Base-by-base conservation (phyloP, 1,284 basidiomycete genomes). In the Sparassis latifolia region DNA sequence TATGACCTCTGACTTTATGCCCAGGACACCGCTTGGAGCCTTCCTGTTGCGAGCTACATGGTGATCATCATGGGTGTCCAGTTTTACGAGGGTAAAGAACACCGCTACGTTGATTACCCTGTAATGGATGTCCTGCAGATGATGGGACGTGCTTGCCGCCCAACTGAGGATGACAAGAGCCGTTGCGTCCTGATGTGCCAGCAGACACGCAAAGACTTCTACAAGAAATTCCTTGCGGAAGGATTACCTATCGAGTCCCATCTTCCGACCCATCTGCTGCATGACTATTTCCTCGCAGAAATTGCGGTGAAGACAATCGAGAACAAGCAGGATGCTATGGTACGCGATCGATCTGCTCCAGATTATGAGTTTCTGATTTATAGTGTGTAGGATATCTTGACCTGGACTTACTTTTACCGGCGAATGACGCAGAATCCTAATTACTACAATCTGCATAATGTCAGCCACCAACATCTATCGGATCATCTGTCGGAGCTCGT, bases 21-120 rank as follows among this genome's bases (percentile, higher is more conserved):
- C 12, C 54, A 92, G 86, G 96, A 98, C 62, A 92, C 90, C 0
- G 92, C 93, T 0, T 99, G 97, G 97, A 93, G 84, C 64, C 76
- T 98, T 27, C 94, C 97, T 0, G 82, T 97, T 33, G 84, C 89
- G 0, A 87, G 91, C 52, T 97, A 97, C 70, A 93, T 99, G 89
- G 95, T 98, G 45, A 86, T 99, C 63, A 90, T 99, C 63, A 97
- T 99, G 93, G 95, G 95, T 32, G 92, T 98, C 1, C 97, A 99
- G 66, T 89, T 74, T 52, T 99, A 92, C 62, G 94, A 99, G 65
- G 94, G 93, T 62, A 89, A 91, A 68, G 94, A 97, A 62, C 94
- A 97, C 66, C 90, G 96, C 47, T 99, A 99, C 61, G 79, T 97
- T 59, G 96, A 99, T 70, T 99, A 98, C 63, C 91, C 97, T 2